Evolutionary conservation across 2,329 filamentous ascomycete species (phyloP).

Genomic region (Exserohilum rostratum): DNA sequence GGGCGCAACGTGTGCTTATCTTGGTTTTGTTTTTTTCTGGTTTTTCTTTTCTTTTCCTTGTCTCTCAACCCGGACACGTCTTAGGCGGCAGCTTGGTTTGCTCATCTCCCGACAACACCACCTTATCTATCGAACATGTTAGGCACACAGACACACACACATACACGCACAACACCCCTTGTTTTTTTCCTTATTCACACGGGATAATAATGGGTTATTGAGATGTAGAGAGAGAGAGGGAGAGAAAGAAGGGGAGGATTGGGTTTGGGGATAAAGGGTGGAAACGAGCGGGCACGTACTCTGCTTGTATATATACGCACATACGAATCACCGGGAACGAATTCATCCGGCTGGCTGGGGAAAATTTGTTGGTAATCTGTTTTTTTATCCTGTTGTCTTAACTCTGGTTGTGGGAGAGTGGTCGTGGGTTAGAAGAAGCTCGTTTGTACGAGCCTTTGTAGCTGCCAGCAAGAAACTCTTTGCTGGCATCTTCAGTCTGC

Average conservation of each 20-base stretch:
- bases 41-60: background rate
- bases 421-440: background rate
- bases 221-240: too few relatives aligned
- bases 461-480: too few relatives aligned
- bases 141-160: background rate
- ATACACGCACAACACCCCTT: too few relatives aligned
- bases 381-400: background rate
- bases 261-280: too few relatives aligned
- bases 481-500: background rate
- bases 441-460: too few relatives aligned
- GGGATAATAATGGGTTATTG: conserved; percentile 13
- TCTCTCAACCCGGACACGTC: background rate
- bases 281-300: background rate
- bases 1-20: conserved; percentile 13
- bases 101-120: background rate
- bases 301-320: conserved; percentile 4
- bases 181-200: background rate
- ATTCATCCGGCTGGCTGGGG: conserved; percentile 1
- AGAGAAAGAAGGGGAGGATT: background rate
- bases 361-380: background rate
- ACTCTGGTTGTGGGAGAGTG: too few relatives aligned
- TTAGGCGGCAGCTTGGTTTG: background rate
- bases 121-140: conserved; percentile 4
- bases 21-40: background rate
- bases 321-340: background rate